Evolutionary conservation across 305 asterid species (phyloP).

Genomic region (Withania somnifera): DNA sequence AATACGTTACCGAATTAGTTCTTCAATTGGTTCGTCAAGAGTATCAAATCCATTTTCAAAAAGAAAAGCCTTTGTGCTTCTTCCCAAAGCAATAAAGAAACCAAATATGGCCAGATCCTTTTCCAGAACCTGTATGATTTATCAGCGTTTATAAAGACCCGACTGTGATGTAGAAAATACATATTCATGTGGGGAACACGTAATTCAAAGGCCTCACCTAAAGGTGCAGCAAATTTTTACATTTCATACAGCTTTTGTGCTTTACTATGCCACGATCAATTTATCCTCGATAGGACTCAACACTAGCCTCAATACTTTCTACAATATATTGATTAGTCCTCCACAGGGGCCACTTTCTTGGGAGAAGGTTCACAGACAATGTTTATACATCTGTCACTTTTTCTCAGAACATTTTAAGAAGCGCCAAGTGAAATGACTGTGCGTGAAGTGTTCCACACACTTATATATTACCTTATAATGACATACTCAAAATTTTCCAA

Average conservation of each 20-base stretch:
- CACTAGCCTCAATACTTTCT: neutral
- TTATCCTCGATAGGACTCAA: neutral
- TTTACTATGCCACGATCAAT: neutral
- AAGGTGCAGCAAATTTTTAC: neutral
- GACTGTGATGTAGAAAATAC: neutral
- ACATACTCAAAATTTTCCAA: neutral
- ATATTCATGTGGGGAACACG: neutral
- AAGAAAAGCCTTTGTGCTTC: constrained; percentile 68
- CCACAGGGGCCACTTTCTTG: neutral
- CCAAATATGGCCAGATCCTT: constrained; percentile 96
- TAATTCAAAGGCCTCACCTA: neutral
- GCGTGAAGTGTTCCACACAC: neutral
- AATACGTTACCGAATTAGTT: constrained; percentile 49
- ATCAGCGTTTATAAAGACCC: neutral
- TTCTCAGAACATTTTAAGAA: neutral
- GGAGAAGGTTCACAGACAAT: neutral
- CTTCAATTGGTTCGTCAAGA: constrained; percentile 64
- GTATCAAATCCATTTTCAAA: constrained; percentile 62
- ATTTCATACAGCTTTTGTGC: neutral
- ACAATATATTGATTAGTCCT: neutral
- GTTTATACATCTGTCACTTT: neutral
- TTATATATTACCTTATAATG: neutral
- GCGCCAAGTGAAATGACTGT: neutral
- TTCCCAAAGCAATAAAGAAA: constrained; percentile 92
- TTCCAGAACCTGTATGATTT: constrained; percentile 61